Conservation (phyloP, 163 green algal genomes). For the Trebouxia gelatinosa region DNA sequence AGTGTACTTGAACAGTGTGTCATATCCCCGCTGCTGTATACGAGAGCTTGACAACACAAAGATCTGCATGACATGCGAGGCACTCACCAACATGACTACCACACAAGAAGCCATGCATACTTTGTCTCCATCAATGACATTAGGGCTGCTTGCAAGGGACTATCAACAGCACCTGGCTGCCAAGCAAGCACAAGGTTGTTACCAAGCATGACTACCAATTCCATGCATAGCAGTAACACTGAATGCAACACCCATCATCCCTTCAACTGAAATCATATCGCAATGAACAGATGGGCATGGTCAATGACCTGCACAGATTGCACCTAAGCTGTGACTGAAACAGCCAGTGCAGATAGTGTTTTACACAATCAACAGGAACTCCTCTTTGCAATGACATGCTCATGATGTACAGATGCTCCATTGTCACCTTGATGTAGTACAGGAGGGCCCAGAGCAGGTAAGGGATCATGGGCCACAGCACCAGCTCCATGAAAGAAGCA, state of each 20-base stretch:
- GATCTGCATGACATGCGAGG: slow-evolving; percentile 38
- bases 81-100: neutral
- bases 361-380: too few relatives aligned
- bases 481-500: slow-evolving; percentile 46
- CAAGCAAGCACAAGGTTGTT: neutral
- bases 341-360: too few relatives aligned
- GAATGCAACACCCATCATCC: neutral
- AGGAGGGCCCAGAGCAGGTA: slow-evolving; percentile 71
- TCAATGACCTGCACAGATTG: too few relatives aligned
- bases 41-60: slow-evolving; percentile 53
- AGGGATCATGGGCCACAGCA: slow-evolving; percentile 62
- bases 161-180: neutral
- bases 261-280: too few relatives aligned
- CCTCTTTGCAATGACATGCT: neutral
- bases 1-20: slow-evolving; percentile 53
- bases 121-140: neutral
- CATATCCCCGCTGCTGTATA: slow-evolving; percentile 58
- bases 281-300: neutral
- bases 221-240: neutral
- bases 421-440: slow-evolving; percentile 71
- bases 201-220: neutral
- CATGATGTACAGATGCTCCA: neutral
- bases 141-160: neutral
- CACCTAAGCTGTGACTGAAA: too few relatives aligned
- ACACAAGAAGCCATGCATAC: neutral